These are phyloP conservation scores for Paramecium primaurelia DNA, from an alignment of 73 alveolate genomes.

Conservation along the genomic window DNA sequence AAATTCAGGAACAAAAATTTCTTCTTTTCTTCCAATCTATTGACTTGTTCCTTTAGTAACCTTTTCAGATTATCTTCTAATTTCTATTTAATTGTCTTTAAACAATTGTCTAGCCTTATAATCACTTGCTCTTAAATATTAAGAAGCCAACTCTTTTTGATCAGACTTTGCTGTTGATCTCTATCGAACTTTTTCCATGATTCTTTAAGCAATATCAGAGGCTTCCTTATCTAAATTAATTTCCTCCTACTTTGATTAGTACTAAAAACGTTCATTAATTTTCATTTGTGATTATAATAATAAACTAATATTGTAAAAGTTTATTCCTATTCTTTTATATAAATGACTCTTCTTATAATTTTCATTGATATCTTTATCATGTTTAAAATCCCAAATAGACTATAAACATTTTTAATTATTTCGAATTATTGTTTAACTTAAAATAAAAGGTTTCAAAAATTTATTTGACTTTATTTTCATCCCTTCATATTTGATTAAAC, in stretches of 20 bases:
- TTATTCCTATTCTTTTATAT: neutral
- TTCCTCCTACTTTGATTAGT: neutral
- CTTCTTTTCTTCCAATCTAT: neutral
- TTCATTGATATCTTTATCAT: neutral
- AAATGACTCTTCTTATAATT: neutral
- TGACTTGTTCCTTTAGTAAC: neutral
- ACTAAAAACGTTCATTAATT: conserved; percentile 15
- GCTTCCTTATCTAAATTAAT: neutral
- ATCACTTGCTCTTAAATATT: neutral
- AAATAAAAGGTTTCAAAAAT: neutral
- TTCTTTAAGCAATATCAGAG: neutral
- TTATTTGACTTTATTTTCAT: neutral
- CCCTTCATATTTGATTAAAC: neutral
- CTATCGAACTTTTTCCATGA: neutral
- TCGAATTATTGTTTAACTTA: neutral
- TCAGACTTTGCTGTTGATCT: neutral
- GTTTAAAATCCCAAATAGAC: neutral
- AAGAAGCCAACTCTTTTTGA: neutral
- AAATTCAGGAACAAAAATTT: neutral
- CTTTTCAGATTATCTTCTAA: neutral
- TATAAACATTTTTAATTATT: neutral
- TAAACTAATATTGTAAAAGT: neutral
- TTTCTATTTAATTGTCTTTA: neutral
- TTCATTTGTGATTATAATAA: neutral
- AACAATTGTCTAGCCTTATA: neutral